Percentiles rank a stretch among this genome's conserved stretches.
Conservation (phyloP, 164 flowering plant genomes). For the Kingdonia uniflora region DNA sequence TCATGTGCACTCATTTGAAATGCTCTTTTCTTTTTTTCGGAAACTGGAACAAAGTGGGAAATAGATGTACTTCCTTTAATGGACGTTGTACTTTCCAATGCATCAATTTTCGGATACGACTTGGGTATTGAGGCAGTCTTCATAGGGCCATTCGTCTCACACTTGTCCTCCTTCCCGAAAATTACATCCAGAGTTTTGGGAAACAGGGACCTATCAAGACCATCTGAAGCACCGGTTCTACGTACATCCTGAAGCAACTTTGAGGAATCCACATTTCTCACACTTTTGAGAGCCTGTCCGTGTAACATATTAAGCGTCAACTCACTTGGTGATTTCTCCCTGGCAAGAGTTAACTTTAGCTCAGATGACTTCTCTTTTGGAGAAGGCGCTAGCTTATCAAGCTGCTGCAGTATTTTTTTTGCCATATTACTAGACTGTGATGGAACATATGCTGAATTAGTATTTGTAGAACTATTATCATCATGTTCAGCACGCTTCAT, state of each 20-base stretch:
- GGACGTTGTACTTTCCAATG: constrained; percentile 7
- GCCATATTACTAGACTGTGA: constrained; percentile 71
- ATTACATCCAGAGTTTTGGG: constrained; percentile 13
- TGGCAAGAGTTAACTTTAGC: constrained; percentile 26
- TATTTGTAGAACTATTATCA: constrained; percentile 13
- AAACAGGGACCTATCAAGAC: not conserved
- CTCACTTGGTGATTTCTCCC: constrained; percentile 39
- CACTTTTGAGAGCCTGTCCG: constrained; percentile 65
- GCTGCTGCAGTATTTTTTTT: constrained; percentile 62
- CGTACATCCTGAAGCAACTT: constrained; percentile 29
- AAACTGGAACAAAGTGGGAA: constrained; percentile 11
- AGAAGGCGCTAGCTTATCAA: constrained; percentile 53
- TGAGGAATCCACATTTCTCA: constrained; percentile 50
- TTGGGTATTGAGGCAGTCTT: constrained; percentile 7
- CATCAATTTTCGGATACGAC: constrained; percentile 14
- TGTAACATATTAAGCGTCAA: constrained; percentile 47
- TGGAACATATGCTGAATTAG: constrained; percentile 41
- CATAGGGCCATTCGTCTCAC: constrained; percentile 32
- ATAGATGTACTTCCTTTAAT: constrained; percentile 13
- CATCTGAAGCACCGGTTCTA: constrained; percentile 17
- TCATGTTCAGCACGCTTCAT: constrained; percentile 17
- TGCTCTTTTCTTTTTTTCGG: constrained; percentile 33
- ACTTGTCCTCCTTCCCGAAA: constrained; percentile 18
- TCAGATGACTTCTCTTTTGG: constrained; percentile 49
- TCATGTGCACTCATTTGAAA: constrained; percentile 92